Base-by-base conservation (phyloP, 1,284 basidiomycete genomes). In the Cystobasidium sp. region DNA sequence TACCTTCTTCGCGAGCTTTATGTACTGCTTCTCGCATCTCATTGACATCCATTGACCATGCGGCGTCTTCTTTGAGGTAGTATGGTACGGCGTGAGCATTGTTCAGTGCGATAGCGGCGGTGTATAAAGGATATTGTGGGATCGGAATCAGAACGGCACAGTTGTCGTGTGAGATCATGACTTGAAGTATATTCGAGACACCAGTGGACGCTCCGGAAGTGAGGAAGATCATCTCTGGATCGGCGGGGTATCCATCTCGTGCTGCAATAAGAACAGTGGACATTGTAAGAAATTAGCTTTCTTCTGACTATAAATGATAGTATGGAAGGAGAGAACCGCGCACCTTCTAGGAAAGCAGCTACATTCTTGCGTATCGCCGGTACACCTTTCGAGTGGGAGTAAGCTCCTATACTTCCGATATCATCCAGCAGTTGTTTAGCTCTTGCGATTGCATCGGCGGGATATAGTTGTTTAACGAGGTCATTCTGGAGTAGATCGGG, bases 71-170 rank as follows among this genome's bases (percentile, higher is more conserved):
- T 77, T 94, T 88, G 47, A 99, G 89, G 82, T 92, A 89, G 84
- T 99, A 99, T 0, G 92, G 91, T 52, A 98, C 85, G 0, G 93
- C 85, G n/a, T 88, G 85, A 24, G 94, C 94, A 61, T 87, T 85
- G 83, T 88, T 89, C 80, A 94, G 90, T 0, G 95, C 91, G 64
- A 99, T 89, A 0, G 94, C 90, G 24, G 96, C 96, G 56, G 94
- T 97, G 84, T 98, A 97, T 18, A 99, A 87, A 0, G 96, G 96
- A 82, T 99, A 99, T 85, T 99, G 96, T 0, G 96, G 96, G 77
- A 99, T 98, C 31, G 96, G 96, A 80, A 99, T 98, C 76, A 96
- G 86, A 78, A 96, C 87, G 9, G 92, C 94, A 64, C 88, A 87
- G 22, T 86, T 85, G 8, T 81, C 80, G 5, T 87, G 85, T 10